Base-by-base conservation (phyloP, 805 yeast species). In the Yarrowia yakushimensis region DNA sequence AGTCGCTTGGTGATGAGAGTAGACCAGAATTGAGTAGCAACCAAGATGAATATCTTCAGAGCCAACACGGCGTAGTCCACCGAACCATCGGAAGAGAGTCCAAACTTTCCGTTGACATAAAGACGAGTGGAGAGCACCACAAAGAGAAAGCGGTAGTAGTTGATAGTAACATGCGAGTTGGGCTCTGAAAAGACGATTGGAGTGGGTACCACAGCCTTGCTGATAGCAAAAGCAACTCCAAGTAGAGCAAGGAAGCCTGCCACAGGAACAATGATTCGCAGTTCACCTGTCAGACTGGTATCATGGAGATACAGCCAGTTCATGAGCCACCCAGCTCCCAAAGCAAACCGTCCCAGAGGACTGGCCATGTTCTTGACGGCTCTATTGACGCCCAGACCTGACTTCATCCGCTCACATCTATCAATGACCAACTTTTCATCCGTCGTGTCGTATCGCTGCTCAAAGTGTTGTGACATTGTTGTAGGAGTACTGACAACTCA, bases 331-430 rank as follows among this genome's bases (percentile, higher is more conserved):
- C 55, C 55, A 3, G 39, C 55, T 4, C 30, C 55, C 20, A 48
- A n/a, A 6, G 55, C 18, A 33, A 48, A 48, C 9, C 55, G 55
- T 2, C 55, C 55, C 9, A 48, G 28, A 11, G 55, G 55, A 31
- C 55, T 48, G 39, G 39, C 55, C 55, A 48, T 48, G 55, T 31
- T 48, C 23, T 48, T 31, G 28, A 39, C 22, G 39, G 55, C 55
- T 31, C 55, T 10, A 27, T 48, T 48, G 39, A 48, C 55, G 39
- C 55, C 55, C 28, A 48, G 55, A 9, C 55, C 55, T 18, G 30
- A 39, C 55, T 48, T 48, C 55, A 48, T 48, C n/a, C 11, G 20
- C 33, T 48, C 55, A 23, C 55, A 48, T 33, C 39, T 13, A 28
- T 15, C 27, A 22, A 48, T 31, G 10, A 48, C 55, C 55, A 48